Evolutionary conservation across 352 stramenopile genomes (phyloP).

Genomic region (Globisporangium radiosum): DNA sequence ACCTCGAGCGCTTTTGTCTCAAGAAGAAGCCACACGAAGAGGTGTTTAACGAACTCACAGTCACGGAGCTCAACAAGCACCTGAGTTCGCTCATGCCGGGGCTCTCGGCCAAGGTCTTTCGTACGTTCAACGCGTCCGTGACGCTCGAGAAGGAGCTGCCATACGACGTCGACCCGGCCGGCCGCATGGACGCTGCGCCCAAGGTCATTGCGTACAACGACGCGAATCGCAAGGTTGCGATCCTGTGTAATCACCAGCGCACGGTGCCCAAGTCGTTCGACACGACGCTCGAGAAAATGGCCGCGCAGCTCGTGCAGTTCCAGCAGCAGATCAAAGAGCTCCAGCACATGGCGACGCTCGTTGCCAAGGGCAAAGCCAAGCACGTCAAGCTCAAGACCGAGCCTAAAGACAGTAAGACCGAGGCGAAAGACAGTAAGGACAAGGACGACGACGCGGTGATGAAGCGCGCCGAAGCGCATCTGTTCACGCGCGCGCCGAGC

Average conservation of each 20-base stretch:
- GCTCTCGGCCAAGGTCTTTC: conserved; percentile 99
- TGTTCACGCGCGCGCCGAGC: conserved; percentile 90
- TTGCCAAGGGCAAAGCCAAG: conserved; percentile 86
- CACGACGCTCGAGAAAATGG: conserved; percentile 92
- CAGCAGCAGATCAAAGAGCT: conserved; percentile 95
- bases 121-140: conserved; percentile 99
- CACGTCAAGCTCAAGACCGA: conserved; percentile 83
- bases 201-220: conserved; percentile 99
- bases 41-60: conserved; percentile 97
- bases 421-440: conserved; percentile 10
- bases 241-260: conserved; percentile 99
- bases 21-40: conserved; percentile 96
- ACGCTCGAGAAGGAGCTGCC: conserved; percentile 98
- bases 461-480: conserved; percentile 92
- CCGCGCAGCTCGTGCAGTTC: conserved; percentile 88
- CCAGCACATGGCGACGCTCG: conserved; percentile 85
- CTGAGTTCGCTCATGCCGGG: conserved; percentile 98
- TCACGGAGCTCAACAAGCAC: conserved; percentile 97
- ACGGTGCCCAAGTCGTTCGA: conserved; percentile 98
- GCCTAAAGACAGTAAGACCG: conserved; percentile 37
- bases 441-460: conserved; percentile 74
- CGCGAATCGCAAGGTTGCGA: conserved; percentile 99
- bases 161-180: conserved; percentile 41
- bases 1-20: conserved; percentile 94
- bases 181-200: conserved; percentile 54